Base-by-base conservation (phyloP, 148 eudicot genomes). In the Diospyros lotus region DNA sequence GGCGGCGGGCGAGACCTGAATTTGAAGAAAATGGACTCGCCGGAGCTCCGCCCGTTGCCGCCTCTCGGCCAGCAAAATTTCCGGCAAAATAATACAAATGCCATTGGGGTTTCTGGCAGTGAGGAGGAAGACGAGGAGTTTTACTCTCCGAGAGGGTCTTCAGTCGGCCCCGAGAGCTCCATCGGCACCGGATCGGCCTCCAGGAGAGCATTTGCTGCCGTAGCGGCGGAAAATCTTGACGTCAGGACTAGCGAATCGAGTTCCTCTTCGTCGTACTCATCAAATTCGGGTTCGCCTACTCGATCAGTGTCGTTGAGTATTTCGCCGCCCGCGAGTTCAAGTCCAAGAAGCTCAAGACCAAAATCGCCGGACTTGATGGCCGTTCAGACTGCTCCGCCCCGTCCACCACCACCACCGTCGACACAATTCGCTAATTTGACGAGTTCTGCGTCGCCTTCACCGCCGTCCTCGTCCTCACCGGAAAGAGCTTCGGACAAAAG, bases 11-110 rank as follows among this genome's bases (percentile, higher is more conserved):
- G 40, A 5, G 78, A 12, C 1, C 48, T 39, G 6, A 58, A 51
- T n/a, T 76, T 80, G 39, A 68, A 86, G 58, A 88, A 90, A 64
- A 6, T 86, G 46, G 94, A 89, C 58, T 94, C 98, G 44, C 99
- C 99, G 72, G 99, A 95, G 82, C 96, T 95, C 58, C 94, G 84
- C 9, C 99, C 99, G 6, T 70, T 95, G 61, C 96, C 99, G 39
- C 97, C 97, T 13, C 81, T 95, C 0, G 65, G 56, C 6, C 83
- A 81, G 11, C 87, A 74, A 18, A 77, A 50, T 54, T 66, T 48
- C 41, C 45, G 38, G 68, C 80, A 39, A 48, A 68, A 56, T 41
- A 28, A 39, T n/a, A 45, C 58, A 41, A 82, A 76, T 70, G 85
- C 70, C 0, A 78, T 51, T 11, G 73, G 44, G 17, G 72, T 45